Percentiles rank a stretch among this genome's conserved stretches.
phyloP scores from a whole-genome alignment of 805 yeast species.

The Yarrowia sp. region DNA sequence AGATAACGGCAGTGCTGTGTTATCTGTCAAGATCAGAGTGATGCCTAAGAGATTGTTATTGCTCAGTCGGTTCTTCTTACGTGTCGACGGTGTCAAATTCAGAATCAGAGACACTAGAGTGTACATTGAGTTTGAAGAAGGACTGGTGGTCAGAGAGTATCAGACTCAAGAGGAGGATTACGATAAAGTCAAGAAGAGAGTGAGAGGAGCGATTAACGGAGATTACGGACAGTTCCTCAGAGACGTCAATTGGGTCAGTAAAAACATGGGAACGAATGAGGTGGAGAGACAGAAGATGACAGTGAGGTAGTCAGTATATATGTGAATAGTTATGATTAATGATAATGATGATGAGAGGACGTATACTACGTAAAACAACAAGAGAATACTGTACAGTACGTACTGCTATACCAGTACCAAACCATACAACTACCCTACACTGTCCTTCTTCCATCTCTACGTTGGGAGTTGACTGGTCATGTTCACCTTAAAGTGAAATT shows the following conservation, averaged over 20 bases:
- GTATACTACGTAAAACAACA: no score
- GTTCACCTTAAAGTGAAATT: no score
- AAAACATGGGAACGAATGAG: conserved; percentile 51
- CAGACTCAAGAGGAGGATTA: conserved; percentile 64
- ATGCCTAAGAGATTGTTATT: conserved; percentile 79
- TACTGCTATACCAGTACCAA: no score
- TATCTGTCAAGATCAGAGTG: conserved; percentile 78
- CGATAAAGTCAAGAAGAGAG: conserved; percentile 42
- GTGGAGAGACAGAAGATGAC: conserved; percentile 39
- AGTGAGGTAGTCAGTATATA: neutral
- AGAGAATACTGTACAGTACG: no score
- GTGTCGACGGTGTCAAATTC: conserved; percentile 88
- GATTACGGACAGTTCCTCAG: conserved; percentile 71
- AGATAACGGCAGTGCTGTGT: conserved; percentile 85
- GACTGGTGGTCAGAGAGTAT: conserved; percentile 69
- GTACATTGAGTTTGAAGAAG: conserved; percentile 69
- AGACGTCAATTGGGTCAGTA: conserved; percentile 83
- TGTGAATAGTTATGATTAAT: conserved; percentile 20
- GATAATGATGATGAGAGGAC: neutral
- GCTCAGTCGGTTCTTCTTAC: conserved; percentile 71
- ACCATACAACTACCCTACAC: no score
- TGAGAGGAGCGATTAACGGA: conserved; percentile 55
- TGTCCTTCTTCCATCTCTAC: no score
- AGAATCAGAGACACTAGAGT: conserved; percentile 82
- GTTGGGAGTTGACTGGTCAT: no score